Evolutionary conservation across 2,329 filamentous ascomycete species (phyloP).

Genomic region (Thelonectria blattea): DNA sequence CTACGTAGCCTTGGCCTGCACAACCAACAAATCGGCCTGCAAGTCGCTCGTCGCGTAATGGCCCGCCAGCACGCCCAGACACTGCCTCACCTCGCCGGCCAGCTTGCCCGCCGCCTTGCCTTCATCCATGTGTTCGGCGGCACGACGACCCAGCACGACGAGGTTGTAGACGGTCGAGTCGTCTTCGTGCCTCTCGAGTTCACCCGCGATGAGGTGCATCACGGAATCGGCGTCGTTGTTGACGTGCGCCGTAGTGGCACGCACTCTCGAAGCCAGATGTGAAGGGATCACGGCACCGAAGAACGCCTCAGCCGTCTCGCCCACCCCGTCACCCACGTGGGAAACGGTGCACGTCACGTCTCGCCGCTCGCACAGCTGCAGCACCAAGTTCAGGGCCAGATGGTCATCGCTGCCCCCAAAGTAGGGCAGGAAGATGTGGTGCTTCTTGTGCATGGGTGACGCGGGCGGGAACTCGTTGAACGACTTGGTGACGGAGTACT

Average conservation of each 20-base stretch:
- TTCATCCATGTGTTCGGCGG: background rate
- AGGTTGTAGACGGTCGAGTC: conserved; percentile 4
- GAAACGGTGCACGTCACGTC: conserved; percentile 10
- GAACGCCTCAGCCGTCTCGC: background rate
- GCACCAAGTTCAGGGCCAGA: conserved; percentile 3
- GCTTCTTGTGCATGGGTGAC: background rate
- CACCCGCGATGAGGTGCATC: background rate
- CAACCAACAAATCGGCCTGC: conserved; percentile 7
- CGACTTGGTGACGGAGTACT: conserved; percentile 11
- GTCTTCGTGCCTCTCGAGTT: background rate
- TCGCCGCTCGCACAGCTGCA: conserved; percentile 4
- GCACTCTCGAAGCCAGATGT: background rate
- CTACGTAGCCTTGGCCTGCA: conserved; percentile 1
- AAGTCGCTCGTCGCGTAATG: conserved; percentile 11
- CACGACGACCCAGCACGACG: conserved; percentile 7
- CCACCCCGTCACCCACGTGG: background rate
- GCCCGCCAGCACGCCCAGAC: conserved; percentile 4
- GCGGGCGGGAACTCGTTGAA: conserved; percentile 10
- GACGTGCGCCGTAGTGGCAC: background rate
- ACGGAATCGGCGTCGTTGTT: conserved; percentile 1
- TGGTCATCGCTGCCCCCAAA: conserved; percentile 9
- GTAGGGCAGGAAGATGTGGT: conserved; percentile 11
- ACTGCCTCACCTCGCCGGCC: conserved; percentile 1
- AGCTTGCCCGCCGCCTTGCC: background rate
- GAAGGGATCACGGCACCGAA: background rate